Conservation (phyloP, 2,329 filamentous ascomycete genomes). For the Pseudonectria buxi region DNA sequence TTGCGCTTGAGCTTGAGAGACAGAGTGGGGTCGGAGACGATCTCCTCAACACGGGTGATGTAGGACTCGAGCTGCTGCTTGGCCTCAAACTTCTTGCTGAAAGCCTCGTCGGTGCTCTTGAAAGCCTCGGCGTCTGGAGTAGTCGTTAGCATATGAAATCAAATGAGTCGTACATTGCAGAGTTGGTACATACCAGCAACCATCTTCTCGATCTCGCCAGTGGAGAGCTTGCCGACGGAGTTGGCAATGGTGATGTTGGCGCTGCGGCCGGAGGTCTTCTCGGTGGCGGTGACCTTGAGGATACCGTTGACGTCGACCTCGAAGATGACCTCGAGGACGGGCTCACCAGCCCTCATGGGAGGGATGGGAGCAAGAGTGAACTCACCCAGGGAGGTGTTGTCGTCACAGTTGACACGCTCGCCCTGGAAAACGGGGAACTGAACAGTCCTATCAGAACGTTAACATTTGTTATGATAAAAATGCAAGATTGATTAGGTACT, state of each 20-base stretch:
- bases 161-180: not conserved
- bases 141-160: not conserved
- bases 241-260: slow-evolving; percentile 99
- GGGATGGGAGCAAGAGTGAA: slow-evolving; percentile 88
- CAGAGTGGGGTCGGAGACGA: slow-evolving; percentile 91
- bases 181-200: slow-evolving; percentile 58
- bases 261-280: slow-evolving; percentile 96
- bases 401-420: slow-evolving; percentile 95
- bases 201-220: slow-evolving; percentile 94
- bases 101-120: slow-evolving; percentile 96
- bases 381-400: slow-evolving; percentile 96
- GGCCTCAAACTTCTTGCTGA: slow-evolving; percentile 99
- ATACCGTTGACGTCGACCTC: slow-evolving; percentile 99
- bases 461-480: not conserved
- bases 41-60: slow-evolving; percentile 97
- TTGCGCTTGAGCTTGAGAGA: slow-evolving; percentile 97
- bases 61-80: slow-evolving; percentile 99
- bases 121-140: slow-evolving; percentile 85
- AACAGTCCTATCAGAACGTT: slow-evolving; percentile 26
- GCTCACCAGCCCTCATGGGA: slow-evolving; percentile 88
- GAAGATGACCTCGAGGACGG: slow-evolving; percentile 95
- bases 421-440: slow-evolving; percentile 94
- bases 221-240: slow-evolving; percentile 97
- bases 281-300: slow-evolving; percentile 96
- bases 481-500: not conserved